Conservation (phyloP, 306 rosid species). For the Lupinus albus region DNA sequence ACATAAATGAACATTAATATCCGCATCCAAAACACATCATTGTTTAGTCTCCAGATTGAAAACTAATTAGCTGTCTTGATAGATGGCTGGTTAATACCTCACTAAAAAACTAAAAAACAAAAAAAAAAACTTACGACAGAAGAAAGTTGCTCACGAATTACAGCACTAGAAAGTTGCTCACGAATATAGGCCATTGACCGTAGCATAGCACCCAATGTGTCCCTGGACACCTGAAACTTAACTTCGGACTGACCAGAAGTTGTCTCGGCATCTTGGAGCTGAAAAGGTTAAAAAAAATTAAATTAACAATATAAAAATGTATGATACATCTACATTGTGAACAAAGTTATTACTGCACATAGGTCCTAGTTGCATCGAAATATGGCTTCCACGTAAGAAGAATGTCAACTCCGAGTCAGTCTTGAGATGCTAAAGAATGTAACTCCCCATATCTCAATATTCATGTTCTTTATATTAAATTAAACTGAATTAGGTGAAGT, state of each 20-base stretch:
- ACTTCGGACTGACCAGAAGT: conserved; percentile 86
- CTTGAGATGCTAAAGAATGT: conserved; percentile 13
- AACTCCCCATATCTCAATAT: background rate
- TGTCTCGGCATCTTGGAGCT: conserved; percentile 86
- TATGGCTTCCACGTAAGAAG: conserved; percentile 23
- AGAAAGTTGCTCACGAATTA: conserved; percentile 88
- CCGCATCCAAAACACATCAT: background rate
- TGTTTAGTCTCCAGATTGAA: conserved; percentile 1
- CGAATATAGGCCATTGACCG: conserved; percentile 98
- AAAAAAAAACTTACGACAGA: conserved; percentile 58
- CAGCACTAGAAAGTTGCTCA: conserved; percentile 75
- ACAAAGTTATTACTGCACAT: conserved; percentile 1
- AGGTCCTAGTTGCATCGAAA: background rate
- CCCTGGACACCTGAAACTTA: conserved; percentile 91
- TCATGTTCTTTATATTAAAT: conserved; percentile 12
- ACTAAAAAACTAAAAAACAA: conserved; percentile 35
- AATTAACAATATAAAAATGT: conserved; percentile 33
- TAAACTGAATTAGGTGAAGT: conserved; percentile 5
- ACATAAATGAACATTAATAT: conserved; percentile 29
- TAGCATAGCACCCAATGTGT: conserved; percentile 89
- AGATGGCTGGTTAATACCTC: background rate
- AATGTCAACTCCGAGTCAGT: conserved; percentile 8
- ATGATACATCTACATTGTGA: background rate
- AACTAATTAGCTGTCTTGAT: background rate
- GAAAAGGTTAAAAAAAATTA: conserved; percentile 40